Conservation (phyloP, 768 basidiomycete species). For the Kwoniella bestiolae region DNA sequence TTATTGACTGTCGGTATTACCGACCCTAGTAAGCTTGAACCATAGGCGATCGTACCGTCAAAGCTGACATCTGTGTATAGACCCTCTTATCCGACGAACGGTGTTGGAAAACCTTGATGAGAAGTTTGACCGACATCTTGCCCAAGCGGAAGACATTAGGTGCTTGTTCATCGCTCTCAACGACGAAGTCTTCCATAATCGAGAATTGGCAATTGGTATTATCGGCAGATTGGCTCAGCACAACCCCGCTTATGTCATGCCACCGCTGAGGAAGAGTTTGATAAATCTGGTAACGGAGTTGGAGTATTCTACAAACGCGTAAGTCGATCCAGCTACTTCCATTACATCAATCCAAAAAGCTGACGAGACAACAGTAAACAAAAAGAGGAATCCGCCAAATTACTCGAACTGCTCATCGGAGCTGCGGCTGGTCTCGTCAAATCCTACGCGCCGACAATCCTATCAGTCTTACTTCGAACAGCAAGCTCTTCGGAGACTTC, state of each 20-base stretch:
- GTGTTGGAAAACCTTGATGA: conserved; percentile 87
- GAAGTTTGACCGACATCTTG: conserved; percentile 93
- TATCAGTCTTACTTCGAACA: conserved; percentile 87
- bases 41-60: not conserved
- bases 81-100: conserved; percentile 78
- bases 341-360: conserved; percentile 2
- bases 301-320: conserved; percentile 89
- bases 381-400: conserved; percentile 84
- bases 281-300: conserved; percentile 96
- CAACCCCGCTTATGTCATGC: conserved; percentile 99
- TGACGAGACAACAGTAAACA: conserved; percentile 50
- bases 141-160: conserved; percentile 97
- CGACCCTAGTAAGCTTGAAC: conserved; percentile 73
- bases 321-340: conserved; percentile 58
- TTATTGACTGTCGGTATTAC: conserved; percentile 92
- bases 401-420: conserved; percentile 84
- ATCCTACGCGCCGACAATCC: conserved; percentile 91
- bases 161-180: conserved; percentile 96
- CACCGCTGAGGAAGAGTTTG: conserved; percentile 88
- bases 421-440: conserved; percentile 93
- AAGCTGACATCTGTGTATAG: conserved; percentile 58
- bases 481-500: conserved; percentile 73
- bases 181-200: conserved; percentile 92
- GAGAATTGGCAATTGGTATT: conserved; percentile 83
- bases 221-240: conserved; percentile 92